phyloP scores from a whole-genome alignment of 441 rosid species.

The Croton laevigatus region DNA sequence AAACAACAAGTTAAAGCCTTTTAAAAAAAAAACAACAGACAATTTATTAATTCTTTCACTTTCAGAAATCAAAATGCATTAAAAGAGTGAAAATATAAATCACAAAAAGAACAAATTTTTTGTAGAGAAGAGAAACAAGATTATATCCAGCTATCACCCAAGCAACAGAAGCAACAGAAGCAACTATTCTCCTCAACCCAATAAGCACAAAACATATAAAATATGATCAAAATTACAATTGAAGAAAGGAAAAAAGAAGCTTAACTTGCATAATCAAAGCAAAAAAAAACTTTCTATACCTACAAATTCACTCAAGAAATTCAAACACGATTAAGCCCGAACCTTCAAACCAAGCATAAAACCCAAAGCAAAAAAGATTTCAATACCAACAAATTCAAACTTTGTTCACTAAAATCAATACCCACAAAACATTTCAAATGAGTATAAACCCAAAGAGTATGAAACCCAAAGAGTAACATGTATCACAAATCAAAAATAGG shows the following conservation, averaged over 20 bases:
- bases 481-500: background rate
- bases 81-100: too few relatives aligned
- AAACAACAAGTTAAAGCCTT: background rate
- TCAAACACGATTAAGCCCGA: background rate
- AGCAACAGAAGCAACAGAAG: too few relatives aligned
- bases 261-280: background rate
- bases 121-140: background rate
- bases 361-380: too few relatives aligned
- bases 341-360: background rate
- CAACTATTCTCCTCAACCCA: background rate
- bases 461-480: background rate
- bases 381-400: too few relatives aligned
- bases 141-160: background rate
- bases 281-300: background rate
- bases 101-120: background rate
- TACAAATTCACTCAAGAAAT: background rate
- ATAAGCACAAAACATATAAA: background rate
- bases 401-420: conserved; percentile 5
- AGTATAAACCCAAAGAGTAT: conserved; percentile 7
- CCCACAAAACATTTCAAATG: conserved; percentile 19
- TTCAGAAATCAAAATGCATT: background rate
- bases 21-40: background rate
- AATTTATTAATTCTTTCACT: background rate
- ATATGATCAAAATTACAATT: background rate
- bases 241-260: background rate